Conservation (phyloP, 2,329 filamentous ascomycete species). For the Talaromyces sp. region DNA sequence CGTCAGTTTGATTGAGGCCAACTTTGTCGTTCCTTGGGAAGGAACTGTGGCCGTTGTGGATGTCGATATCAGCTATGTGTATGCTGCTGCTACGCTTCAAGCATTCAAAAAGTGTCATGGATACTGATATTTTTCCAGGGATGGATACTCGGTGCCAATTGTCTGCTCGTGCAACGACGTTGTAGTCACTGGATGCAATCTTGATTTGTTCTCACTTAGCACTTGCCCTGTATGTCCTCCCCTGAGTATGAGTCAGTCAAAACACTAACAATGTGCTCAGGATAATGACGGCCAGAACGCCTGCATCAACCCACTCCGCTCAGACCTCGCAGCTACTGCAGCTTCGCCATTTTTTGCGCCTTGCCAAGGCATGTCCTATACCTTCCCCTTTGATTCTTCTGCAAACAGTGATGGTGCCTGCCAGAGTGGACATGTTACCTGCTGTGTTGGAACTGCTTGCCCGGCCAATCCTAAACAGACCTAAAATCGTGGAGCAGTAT, state of each 20-base stretch:
- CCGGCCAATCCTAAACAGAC: slow-evolving; percentile 4
- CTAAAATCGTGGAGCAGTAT: background rate
- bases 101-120: background rate
- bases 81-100: background rate
- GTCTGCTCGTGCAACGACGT: slow-evolving; percentile 1
- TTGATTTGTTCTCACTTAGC: slow-evolving; percentile 1
- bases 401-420: slow-evolving; percentile 5
- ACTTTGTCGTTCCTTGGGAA: background rate
- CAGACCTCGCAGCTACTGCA: background rate
- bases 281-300: slow-evolving; percentile 6
- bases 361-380: slow-evolving; percentile 5
- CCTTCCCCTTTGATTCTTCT: slow-evolving; percentile 3
- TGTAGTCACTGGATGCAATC: slow-evolving; percentile 6
- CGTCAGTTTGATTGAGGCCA: slow-evolving; percentile 8
- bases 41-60: slow-evolving; percentile 4
- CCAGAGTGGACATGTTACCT: slow-evolving; percentile 3
- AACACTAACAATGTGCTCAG: background rate
- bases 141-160: slow-evolving; percentile 9
- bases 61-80: slow-evolving; percentile 10
- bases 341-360: slow-evolving; percentile 1
- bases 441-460: slow-evolving; percentile 5
- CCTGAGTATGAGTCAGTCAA: background rate
- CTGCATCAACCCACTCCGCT: slow-evolving; percentile 7
- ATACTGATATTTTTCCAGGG: background rate
- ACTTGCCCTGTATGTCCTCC: slow-evolving; percentile 1